Conservation (phyloP, 169 alveolate genomes). For the Eimeria praecox region DNA sequence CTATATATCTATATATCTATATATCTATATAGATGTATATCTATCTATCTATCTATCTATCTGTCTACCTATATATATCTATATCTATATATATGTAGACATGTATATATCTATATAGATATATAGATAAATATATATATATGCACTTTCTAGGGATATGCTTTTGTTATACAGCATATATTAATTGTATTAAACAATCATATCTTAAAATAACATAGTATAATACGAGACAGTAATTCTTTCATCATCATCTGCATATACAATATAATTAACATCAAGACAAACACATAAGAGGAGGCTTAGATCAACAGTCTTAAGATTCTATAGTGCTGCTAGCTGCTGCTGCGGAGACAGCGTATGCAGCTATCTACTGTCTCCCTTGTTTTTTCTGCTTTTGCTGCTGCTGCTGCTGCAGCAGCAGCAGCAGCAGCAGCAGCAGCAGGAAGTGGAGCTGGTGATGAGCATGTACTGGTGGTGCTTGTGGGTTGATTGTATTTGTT, state of each 20-base stretch:
- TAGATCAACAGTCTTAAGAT: too few species aligned
- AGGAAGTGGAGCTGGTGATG: too few species aligned
- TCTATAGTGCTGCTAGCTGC: neutral
- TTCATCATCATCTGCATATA: too few species aligned
- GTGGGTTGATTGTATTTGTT: neutral
- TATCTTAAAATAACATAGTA: too few species aligned
- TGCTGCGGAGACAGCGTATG: too few species aligned
- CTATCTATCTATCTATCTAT: neutral
- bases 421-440: neutral
- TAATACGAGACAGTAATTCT: too few species aligned
- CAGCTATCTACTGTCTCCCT: too few species aligned
- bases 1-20: neutral
- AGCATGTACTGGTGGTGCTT: neutral
- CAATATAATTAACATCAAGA: too few species aligned
- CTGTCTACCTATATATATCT: neutral
- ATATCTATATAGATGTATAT: neutral
- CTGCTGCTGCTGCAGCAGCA: neutral
- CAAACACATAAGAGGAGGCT: too few species aligned
- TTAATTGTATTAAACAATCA: too few species aligned
- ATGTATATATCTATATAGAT: too few species aligned
- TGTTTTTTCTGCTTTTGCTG: neutral
- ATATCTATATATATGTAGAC: neutral
- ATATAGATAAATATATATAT: neutral
- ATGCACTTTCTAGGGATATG: neutral
- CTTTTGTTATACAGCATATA: neutral